Conservation (phyloP, 441 rosid species). For the Populus trichocarpa region DNA sequence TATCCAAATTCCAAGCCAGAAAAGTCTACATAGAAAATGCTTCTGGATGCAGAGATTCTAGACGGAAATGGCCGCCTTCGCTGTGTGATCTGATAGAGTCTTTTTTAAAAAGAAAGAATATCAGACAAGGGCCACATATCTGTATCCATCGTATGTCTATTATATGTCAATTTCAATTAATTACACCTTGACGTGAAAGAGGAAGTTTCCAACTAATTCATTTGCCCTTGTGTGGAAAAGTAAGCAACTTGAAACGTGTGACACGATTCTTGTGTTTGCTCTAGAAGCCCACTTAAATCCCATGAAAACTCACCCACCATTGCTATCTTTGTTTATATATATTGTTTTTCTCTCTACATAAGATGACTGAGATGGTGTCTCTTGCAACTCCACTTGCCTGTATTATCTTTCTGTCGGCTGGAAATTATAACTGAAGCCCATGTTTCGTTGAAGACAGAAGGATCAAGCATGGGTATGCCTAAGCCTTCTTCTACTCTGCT, state of each 20-base stretch:
- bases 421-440: not conserved
- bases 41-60: not conserved
- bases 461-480: slow-evolving; percentile 14
- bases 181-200: not conserved
- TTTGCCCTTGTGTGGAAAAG: slow-evolving; percentile 8
- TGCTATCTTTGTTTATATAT: not conserved
- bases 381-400: not conserved
- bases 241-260: slow-evolving; percentile 18
- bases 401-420: not conserved
- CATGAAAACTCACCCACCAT: not conserved
- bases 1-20: not conserved
- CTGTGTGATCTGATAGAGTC: not conserved
- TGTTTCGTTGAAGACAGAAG: too few species aligned
- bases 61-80: not conserved
- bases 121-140: not conserved
- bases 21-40: not conserved
- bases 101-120: not conserved
- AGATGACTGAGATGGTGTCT: not conserved
- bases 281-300: slow-evolving; percentile 11
- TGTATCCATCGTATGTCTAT: not conserved
- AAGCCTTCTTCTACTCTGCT: slow-evolving; percentile 16
- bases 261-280: not conserved
- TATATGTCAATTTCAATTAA: not conserved
- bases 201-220: not conserved
- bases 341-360: not conserved